phyloP scores from a whole-genome alignment of 2,329 filamentous ascomycete genomes.

The Colletotrichum filicis region DNA sequence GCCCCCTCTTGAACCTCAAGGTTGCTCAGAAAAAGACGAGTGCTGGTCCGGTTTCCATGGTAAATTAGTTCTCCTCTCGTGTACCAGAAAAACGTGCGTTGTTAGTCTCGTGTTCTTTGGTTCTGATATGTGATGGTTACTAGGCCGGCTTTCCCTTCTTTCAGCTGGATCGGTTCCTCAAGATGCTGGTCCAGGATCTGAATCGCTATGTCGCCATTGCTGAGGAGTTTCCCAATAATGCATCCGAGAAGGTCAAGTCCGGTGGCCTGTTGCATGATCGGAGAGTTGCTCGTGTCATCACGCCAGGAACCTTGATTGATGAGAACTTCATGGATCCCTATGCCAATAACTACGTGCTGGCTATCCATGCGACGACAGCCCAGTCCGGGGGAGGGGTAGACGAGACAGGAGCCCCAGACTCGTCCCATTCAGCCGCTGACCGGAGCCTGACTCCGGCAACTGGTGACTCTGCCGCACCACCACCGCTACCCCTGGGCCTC shows the following conservation, averaged over 20 bases:
- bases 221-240: conserved; percentile 86
- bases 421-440: conserved; percentile 19
- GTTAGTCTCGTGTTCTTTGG: conserved; percentile 22
- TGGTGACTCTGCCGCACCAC: conserved; percentile 18
- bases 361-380: conserved; percentile 68
- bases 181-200: conserved; percentile 90
- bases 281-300: conserved; percentile 86
- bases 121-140: conserved; percentile 37
- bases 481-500: conserved; percentile 70
- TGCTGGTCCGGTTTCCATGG: conserved; percentile 86
- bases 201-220: conserved; percentile 93
- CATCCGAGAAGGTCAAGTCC: conserved; percentile 75
- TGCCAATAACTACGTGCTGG: conserved; percentile 91
- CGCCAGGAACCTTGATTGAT: conserved; percentile 94
- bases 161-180: conserved; percentile 92
- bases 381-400: background rate
- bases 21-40: conserved; percentile 81
- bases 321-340: conserved; percentile 97
- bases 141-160: conserved; percentile 93
- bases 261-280: conserved; percentile 88
- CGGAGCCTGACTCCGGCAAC: conserved; percentile 21
- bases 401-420: background rate
- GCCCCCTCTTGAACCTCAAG: conserved; percentile 87
- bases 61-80: conserved; percentile 48
- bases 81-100: conserved; percentile 29